Evolutionary conservation across 208 protist species (phyloP), one percentile per base, ranked within the genome.

Genomic region (Perkinsela sp.): DNA sequence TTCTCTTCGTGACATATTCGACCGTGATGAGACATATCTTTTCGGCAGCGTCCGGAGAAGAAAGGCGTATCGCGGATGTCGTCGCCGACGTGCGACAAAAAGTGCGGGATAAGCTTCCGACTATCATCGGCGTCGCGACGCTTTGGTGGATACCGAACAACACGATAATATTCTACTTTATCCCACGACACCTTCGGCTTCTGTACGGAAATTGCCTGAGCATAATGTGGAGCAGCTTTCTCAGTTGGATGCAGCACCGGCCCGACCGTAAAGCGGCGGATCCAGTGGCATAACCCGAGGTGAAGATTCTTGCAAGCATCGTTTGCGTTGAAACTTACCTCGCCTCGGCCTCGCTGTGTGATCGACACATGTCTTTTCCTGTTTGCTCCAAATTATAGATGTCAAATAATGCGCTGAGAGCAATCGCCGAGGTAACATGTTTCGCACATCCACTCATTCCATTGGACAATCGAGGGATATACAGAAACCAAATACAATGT

Each of bases 101-200:
- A 28, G 28, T n/a, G 22, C 2, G 29, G 66, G 28, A 30, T 13
- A 67, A 67, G 28, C 29, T 67, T 30, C 29, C 29, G 28, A 67
- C 66, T 16, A 28, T 31, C 66, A 67, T 67, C 66, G 66, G 66
- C 28, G 66, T 30, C 28, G 66, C 13, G 0, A 69, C 86, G 66
- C n/a, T 79, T 0, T 88, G 86, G 48, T 88, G 84, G 84, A 73
- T 77, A 0, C 22, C 80, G 15, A 86, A 90, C 71, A 86, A 82
- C 80, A 68, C 88, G 0, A 78, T 82, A 13, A 77, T 90, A 73
- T 88, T 90, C 70, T 88, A 87, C 74, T 88, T 80, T 71, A 82
- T 90, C 30, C 78, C 81, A 2, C 66, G 75, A 1, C 81, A 88
- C 71, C 84, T 88, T 48, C 75, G 85, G 1, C 76, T 86, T 29